Base-by-base conservation (phyloP, 306 rosid genomes). In the Lathyrus oleraceus region DNA sequence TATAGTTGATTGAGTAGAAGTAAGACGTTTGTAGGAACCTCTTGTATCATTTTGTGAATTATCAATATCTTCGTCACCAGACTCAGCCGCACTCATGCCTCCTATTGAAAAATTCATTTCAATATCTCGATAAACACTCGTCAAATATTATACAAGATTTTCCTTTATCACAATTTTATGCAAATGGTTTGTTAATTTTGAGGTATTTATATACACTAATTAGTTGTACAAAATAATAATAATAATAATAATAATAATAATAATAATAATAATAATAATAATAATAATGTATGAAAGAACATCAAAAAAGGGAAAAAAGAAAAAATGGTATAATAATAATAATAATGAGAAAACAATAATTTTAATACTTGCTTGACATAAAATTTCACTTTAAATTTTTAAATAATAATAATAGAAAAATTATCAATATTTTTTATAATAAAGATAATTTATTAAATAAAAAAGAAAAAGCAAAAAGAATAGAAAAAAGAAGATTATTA, bases 11-110 rank as follows among this genome's bases (percentile, higher is more conserved):
- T 89, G 95, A 6, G 67, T 19, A 5, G 81, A 3, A 35, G 67
- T 78, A 48, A 89, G 96, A 32, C 92, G 96, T 68, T 85, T 83
- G 69, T 79, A 73, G 20, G 72, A 25, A 10, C 45, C 7, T 70
- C 52, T 89, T 65, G 67, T 70, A 14, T 25, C 74, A 27, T 17
- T 78, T 16, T 63, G 70, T 30, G 70, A 58, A 20, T 52, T 72
- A 0, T 77, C 61, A 32, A 42, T 42, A 14, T 67, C 82, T 9
- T 80, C 83, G 35, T 82, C 91, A 49, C 79, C 76, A 10, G 79
- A 79, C 0, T 60, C 84, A 39, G 72, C 70, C 0, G 13, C 83
- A 23, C 72, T 67, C 1, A 13, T 81, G 73, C 69, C 68, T 23
- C 78, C 83, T 52, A 39, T 42, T 13, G 66, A 38, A 30, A 53